These are phyloP conservation scores for Geranium rotundifolium DNA, from an alignment of 345 rosid genomes.

Conservation along the genomic window DNA sequence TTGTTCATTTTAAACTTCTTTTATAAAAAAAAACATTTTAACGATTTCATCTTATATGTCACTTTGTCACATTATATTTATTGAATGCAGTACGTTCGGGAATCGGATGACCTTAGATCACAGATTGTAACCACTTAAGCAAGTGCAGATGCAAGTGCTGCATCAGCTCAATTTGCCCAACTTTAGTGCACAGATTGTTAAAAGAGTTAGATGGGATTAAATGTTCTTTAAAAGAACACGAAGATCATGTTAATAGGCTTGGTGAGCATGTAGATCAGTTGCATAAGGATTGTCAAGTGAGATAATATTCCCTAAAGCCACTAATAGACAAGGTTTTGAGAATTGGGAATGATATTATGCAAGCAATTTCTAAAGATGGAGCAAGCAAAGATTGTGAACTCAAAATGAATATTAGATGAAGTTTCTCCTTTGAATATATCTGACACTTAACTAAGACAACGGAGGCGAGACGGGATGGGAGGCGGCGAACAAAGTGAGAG, in stretches of 20 bases:
- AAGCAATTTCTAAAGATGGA: slow-evolving; percentile 43
- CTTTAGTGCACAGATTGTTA: slow-evolving; percentile 47
- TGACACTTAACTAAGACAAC: too few relatives aligned
- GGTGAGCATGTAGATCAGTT: slow-evolving; percentile 48
- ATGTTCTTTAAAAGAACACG: slow-evolving; percentile 49
- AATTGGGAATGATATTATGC: slow-evolving; percentile 64
- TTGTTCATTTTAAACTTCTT: too few relatives aligned
- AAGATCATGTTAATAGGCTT: slow-evolving; percentile 52
- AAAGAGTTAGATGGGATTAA: slow-evolving; percentile 59
- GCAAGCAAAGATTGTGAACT: slow-evolving; percentile 44
- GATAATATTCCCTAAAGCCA: slow-evolving; percentile 69
- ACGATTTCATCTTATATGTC: too few relatives aligned
- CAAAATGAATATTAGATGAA: slow-evolving; percentile 40
- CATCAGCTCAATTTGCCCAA: slow-evolving; percentile 70
- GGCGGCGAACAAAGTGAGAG: too few relatives aligned
- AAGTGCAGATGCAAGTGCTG: slow-evolving; percentile 65
- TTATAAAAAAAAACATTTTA: too few relatives aligned
- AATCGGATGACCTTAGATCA: slow-evolving; percentile 48
- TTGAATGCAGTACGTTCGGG: slow-evolving; percentile 44
- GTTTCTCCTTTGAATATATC: slow-evolving; percentile 60
- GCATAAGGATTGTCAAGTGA: slow-evolving; percentile 57
- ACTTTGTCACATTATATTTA: background rate
- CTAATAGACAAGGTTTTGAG: slow-evolving; percentile 64
- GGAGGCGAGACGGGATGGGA: too few relatives aligned
- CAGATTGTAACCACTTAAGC: slow-evolving; percentile 55